Evolutionary conservation across 1,139 yeast species (phyloP).

Genomic region (Pichia sp.): DNA sequence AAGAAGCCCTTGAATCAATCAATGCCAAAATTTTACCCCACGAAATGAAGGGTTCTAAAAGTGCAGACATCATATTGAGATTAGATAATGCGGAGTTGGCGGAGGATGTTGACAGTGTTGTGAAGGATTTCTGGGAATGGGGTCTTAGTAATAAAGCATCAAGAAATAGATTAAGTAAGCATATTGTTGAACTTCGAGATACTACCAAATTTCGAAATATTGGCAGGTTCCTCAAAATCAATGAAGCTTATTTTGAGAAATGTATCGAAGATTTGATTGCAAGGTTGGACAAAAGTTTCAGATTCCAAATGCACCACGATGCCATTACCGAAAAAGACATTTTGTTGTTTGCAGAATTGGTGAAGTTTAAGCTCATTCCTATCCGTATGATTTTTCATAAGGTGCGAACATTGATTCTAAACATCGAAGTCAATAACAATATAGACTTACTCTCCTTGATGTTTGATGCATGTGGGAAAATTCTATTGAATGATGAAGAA

Average conservation of each 20-base stretch:
- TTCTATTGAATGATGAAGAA: slow-evolving; percentile 58
- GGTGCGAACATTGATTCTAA: slow-evolving; percentile 51
- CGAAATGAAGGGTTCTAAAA: slow-evolving; percentile 16
- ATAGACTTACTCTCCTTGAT: slow-evolving; percentile 62
- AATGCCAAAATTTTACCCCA: slow-evolving; percentile 21
- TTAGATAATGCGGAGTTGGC: slow-evolving; percentile 45
- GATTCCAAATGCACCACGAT: slow-evolving; percentile 53
- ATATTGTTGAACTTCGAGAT: slow-evolving; percentile 47
- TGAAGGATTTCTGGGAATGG: slow-evolving; percentile 47
- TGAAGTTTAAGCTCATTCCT: slow-evolving; percentile 75
- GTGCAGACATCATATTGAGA: slow-evolving; percentile 21
- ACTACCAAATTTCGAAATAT: slow-evolving; percentile 45
- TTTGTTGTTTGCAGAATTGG: slow-evolving; percentile 66
- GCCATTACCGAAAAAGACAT: slow-evolving; percentile 53
- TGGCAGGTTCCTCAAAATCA: slow-evolving; percentile 65
- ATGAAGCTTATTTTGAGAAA: slow-evolving; percentile 45
- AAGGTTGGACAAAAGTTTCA: slow-evolving; percentile 55
- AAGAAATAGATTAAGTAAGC: slow-evolving; percentile 52
- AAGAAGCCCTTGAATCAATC: slow-evolving; percentile 20
- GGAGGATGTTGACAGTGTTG: slow-evolving; percentile 54
- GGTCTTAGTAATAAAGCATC: slow-evolving; percentile 71
- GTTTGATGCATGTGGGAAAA: slow-evolving; percentile 72
- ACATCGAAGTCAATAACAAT: slow-evolving; percentile 49
- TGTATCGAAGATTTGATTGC: slow-evolving; percentile 53
- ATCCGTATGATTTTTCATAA: slow-evolving; percentile 67